Evolutionary conservation across 75 land plant genomes (phyloP).

Genomic region (Gnetum montanum): DNA sequence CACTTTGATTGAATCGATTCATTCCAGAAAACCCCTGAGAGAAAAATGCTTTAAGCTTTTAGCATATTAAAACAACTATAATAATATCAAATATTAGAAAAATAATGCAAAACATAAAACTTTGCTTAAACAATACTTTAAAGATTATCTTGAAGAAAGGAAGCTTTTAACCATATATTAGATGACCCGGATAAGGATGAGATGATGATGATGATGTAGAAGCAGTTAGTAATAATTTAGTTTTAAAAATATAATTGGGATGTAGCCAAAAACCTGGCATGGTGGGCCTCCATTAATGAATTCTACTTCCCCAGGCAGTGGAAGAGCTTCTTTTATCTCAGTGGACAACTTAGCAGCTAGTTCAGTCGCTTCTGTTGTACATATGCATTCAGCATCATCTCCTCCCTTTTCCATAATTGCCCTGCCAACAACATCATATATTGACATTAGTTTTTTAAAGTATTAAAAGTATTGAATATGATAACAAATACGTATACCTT

Average conservation of each 20-base stretch:
- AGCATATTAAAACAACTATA: neutral
- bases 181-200: neutral
- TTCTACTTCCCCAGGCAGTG: slow-evolving; percentile 84
- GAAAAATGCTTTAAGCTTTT: neutral
- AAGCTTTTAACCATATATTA: neutral
- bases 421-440: slow-evolving; percentile 16
- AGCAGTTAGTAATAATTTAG: neutral
- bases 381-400: slow-evolving; percentile 69
- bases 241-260: neutral
- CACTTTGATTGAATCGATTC: slow-evolving; percentile 88
- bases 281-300: slow-evolving; percentile 97
- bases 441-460: neutral
- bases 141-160: neutral
- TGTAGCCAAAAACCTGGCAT: slow-evolving; percentile 53
- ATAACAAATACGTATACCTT: neutral
- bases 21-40: slow-evolving; percentile 97
- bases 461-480: neutral
- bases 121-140: neutral
- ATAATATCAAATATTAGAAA: neutral
- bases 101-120: neutral
- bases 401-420: slow-evolving; percentile 83
- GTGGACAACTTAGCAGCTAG: slow-evolving; percentile 39
- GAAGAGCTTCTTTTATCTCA: slow-evolving; percentile 43
- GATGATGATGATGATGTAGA: neutral
- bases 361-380: slow-evolving; percentile 78